Conservation (phyloP, 106 monocot species). For the Dioscorea alata region DNA sequence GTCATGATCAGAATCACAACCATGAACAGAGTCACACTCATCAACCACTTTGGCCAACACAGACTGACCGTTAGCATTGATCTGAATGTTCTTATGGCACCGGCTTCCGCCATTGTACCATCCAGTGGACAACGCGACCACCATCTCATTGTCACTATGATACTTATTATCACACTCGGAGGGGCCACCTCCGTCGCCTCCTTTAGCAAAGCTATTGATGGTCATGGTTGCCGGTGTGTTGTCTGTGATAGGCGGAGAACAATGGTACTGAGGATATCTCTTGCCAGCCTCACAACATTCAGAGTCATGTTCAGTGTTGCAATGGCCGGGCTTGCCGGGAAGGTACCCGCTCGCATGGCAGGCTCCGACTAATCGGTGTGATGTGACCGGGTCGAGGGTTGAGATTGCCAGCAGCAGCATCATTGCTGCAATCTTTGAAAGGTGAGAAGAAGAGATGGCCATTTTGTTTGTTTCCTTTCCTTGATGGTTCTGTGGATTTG, state of each 20-base stretch:
- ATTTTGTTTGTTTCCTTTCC: too few relatives aligned
- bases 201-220: neutral
- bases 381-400: too few relatives aligned
- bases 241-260: slow-evolving; percentile 5
- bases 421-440: too few relatives aligned
- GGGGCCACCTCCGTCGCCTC: neutral
- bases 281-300: slow-evolving; percentile 1
- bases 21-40: slow-evolving; percentile 6
- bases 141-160: neutral
- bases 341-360: neutral
- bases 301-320: neutral
- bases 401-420: too few relatives aligned
- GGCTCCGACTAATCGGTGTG: neutral
- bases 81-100: neutral
- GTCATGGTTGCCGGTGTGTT: slow-evolving; percentile 1
- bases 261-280: neutral
- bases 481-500: too few relatives aligned
- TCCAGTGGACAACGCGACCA: slow-evolving; percentile 1
- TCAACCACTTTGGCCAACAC: slow-evolving; percentile 7
- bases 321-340: neutral
- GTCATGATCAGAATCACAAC: slow-evolving; percentile 7
- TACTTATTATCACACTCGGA: slow-evolving; percentile 4
- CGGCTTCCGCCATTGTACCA: slow-evolving; percentile 1
- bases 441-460: too few relatives aligned
- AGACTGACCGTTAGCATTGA: neutral